Conservation (phyloP, 192 early-diverging fungal genomes). For the Phycomyces blakesleeanus region DNA sequence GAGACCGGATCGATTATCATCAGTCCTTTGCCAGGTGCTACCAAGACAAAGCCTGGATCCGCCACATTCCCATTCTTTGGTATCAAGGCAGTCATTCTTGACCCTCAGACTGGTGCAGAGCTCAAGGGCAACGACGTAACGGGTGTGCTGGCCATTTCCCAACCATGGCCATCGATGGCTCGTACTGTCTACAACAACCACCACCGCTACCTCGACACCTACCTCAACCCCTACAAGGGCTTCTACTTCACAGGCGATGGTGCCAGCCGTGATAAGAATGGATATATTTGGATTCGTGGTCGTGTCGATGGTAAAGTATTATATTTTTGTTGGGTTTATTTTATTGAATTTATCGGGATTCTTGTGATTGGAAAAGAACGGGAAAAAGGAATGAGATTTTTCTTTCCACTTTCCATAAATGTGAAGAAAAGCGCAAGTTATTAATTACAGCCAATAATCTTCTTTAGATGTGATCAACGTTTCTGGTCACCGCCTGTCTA, state of each 20-base stretch:
- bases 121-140: conserved; percentile 76
- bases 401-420: too few species aligned
- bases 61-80: conserved; percentile 98
- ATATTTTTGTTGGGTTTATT: neutral
- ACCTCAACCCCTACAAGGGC: conserved; percentile 84
- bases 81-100: conserved; percentile 80
- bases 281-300: conserved; percentile 94
- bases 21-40: conserved; percentile 84
- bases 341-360: too few species aligned
- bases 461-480: conserved; percentile 91
- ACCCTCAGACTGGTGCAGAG: conserved; percentile 79
- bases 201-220: conserved; percentile 86
- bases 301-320: conserved; percentile 54
- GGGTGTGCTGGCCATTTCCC: conserved; percentile 87
- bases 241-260: conserved; percentile 98
- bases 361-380: too few species aligned
- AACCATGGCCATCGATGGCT: conserved; percentile 88
- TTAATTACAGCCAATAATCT: too few species aligned
- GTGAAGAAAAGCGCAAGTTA: too few species aligned
- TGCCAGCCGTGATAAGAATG: conserved; percentile 84
- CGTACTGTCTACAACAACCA: conserved; percentile 89
- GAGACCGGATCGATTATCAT: conserved; percentile 94
- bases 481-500: conserved; percentile 87
- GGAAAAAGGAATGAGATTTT: too few species aligned
- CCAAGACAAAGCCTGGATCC: conserved; percentile 87